Conservation (phyloP, 2,329 filamentous ascomycete species). For the Monilinia fructigena region DNA sequence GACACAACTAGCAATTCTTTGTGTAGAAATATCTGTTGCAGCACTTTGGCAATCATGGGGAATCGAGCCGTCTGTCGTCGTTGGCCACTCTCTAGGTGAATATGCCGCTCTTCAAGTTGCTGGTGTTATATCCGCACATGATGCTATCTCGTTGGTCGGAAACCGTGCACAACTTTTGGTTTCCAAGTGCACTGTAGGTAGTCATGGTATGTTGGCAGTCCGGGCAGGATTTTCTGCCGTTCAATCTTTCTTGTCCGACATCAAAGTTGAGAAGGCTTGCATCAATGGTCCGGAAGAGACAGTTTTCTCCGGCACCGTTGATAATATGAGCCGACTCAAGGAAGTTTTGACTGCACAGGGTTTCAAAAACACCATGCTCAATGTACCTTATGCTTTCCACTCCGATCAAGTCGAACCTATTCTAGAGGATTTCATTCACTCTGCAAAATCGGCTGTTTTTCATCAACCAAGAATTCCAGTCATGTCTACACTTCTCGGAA, state of each 20-base stretch:
- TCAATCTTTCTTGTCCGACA: constrained; percentile 19
- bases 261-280: constrained; percentile 55
- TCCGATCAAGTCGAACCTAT: constrained; percentile 63
- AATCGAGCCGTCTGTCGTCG: constrained; percentile 52
- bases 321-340: constrained; percentile 53
- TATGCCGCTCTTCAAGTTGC: constrained; percentile 70
- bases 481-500: constrained; percentile 64
- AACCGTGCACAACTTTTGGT: constrained; percentile 63
- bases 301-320: constrained; percentile 61
- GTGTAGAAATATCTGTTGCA: constrained; percentile 55
- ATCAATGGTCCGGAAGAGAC: constrained; percentile 73
- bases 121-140: constrained; percentile 66
- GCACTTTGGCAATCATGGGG: constrained; percentile 56
- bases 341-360: constrained; percentile 48
- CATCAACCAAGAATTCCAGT: constrained; percentile 57
- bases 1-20: constrained; percentile 31
- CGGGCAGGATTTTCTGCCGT: constrained; percentile 35
- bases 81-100: constrained; percentile 68
- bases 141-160: constrained; percentile 70
- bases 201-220: constrained; percentile 65
- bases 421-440: constrained; percentile 55
- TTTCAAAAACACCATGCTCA: constrained; percentile 59
- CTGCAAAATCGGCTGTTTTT: constrained; percentile 54
- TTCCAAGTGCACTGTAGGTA: constrained; percentile 62
- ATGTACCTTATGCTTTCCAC: constrained; percentile 66